phyloP scores from a whole-genome alignment of 495 filamentous ascomycete genomes.

The Aspergillus ostianus region DNA sequence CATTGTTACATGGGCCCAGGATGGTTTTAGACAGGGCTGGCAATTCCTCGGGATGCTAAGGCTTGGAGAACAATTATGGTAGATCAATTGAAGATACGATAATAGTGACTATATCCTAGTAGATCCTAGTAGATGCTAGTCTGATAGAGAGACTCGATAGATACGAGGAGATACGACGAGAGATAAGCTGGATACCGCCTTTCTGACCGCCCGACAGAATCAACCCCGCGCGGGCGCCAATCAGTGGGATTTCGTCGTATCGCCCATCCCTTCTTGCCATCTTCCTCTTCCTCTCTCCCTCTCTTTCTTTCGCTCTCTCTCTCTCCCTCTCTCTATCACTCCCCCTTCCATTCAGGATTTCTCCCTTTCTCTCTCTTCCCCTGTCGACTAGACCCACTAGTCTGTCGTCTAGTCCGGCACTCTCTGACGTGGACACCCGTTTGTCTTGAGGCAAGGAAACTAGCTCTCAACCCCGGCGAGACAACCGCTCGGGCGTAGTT shows the following conservation, averaged over 20 bases:
- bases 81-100: not conserved
- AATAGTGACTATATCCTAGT: not conserved
- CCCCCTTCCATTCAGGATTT: not conserved
- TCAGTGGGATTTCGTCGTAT: conserved; percentile 14
- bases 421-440: not conserved
- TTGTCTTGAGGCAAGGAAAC: not conserved
- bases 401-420: no score
- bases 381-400: not conserved
- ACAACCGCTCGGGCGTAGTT: not conserved
- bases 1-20: not conserved
- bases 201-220: conserved; percentile 37
- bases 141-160: no score
- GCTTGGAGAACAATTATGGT: not conserved
- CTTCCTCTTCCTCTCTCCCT: not conserved
- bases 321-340: not conserved
- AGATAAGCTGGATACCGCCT: conserved; percentile 11
- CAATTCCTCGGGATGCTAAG: not conserved
- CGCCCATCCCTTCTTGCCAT: conserved; percentile 11
- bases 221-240: conserved; percentile 34
- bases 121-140: no score
- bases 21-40: not conserved
- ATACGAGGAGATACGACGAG: no score
- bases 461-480: not conserved
- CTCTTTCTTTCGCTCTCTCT: conserved; percentile 2
- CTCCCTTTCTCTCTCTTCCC: not conserved